phyloP scores from a whole-genome alignment of 2,329 filamentous ascomycete genomes.

The Xylariales sp. region DNA sequence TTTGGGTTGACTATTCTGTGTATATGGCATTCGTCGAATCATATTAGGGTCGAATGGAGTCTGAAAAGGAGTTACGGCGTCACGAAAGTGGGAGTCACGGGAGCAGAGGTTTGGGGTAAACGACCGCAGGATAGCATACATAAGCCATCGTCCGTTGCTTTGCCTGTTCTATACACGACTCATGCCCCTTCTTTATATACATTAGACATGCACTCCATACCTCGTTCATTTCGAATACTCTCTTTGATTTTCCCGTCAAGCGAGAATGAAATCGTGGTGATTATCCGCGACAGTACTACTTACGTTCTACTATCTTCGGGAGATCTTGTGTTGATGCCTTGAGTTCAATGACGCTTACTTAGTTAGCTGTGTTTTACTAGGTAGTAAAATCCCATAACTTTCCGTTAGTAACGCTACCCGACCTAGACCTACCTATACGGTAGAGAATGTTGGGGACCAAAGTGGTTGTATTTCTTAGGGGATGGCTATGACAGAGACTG shows the following conservation, averaged over 20 bases:
- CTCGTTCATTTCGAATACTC: neutral
- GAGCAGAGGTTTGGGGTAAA: neutral
- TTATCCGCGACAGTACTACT: too few relatives aligned
- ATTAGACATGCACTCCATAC: neutral
- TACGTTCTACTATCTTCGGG: too few relatives aligned
- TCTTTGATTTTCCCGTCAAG: neutral
- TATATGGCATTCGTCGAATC: constrained; percentile 13
- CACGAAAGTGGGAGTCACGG: constrained; percentile 4
- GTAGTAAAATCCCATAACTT: too few relatives aligned
- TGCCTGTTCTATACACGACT: constrained; percentile 1
- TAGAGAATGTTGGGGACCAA: too few relatives aligned
- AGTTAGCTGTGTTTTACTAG: too few relatives aligned
- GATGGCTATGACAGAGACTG: too few relatives aligned
- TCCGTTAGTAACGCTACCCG: too few relatives aligned
- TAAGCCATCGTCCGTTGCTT: neutral
- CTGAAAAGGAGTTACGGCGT: constrained; percentile 33
- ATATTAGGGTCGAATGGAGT: constrained; percentile 13
- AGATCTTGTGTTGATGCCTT: too few relatives aligned
- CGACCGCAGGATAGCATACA: neutral
- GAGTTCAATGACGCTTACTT: too few relatives aligned
- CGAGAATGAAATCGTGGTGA: neutral
- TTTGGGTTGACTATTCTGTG: neutral
- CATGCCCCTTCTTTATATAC: constrained; percentile 1
- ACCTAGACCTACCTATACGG: too few relatives aligned
- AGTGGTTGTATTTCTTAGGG: too few relatives aligned